Base-by-base conservation (phyloP, 805 yeast genomes). In the Jamesozyma spencerorum region DNA sequence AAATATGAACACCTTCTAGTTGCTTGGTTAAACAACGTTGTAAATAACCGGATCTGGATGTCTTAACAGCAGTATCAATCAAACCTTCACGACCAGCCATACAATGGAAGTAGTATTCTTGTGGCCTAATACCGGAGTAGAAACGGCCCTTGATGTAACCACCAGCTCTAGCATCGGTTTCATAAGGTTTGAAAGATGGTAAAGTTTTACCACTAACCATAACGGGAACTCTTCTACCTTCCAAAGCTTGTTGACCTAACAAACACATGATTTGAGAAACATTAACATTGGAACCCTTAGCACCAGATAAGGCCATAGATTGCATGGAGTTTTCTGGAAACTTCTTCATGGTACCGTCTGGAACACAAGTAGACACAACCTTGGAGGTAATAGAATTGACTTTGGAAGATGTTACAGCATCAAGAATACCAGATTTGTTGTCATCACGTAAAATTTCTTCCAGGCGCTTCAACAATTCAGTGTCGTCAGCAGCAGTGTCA, bases 61-160 rank as follows among this genome's bases (percentile, higher is more conserved):
- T 92, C 68, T 92, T 92, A 49, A 92, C 99, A 38, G 99, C 98
- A 45, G 99, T 92, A 74, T 92, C 99, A 69, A 92, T 92, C 58
- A 92, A 77, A 70, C 99, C 99, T 72, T 92, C 99, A 72, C 99
- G 83, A 68, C 99, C 99, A 41, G 99, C 98, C 98, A 92, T 92
- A 72, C 97, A 92, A 69, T 92, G 99, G 92, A 94, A 92, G 62
- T 88, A 92, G 67, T 94, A 92, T 65, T 92, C 99, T 67, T 92
- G 99, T 4, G 98, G 98, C 63, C 85, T 79, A 52, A 92, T 84
- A 64, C 98, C 98, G 31, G 97, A 86, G 63, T 86, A 94, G 79
- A 92, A 92, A 54, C 99, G 83, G 47, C 94, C 90, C 63, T 90
- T 85, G 60, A 92, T 85, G 62, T 86, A 92, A 41, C 99, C 99